Evolutionary conservation across 2,329 filamentous ascomycete genomes (phyloP).

Genomic region (Colletotrichum tofieldiae): DNA sequence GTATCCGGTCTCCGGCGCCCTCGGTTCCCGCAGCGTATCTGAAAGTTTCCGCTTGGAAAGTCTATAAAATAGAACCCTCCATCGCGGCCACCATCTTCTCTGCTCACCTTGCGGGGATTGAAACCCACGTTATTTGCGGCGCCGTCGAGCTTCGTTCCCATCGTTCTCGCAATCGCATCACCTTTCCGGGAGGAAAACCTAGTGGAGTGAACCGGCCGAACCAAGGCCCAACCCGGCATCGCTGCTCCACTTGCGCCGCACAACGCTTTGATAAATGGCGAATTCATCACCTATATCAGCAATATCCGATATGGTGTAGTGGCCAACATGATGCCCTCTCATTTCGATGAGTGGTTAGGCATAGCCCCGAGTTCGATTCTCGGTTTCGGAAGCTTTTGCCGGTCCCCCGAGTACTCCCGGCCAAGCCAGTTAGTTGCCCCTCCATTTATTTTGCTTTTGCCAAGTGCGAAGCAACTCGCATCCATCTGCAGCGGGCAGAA

Average conservation of each 20-base stretch:
- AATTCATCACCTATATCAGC: fast-evolving
- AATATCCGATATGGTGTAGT: constrained; percentile 42
- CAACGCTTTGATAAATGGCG: neutral
- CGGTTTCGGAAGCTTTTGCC: constrained; percentile 35
- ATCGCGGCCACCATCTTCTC: too few species aligned
- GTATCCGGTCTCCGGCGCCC: too few species aligned
- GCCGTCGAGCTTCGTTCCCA: neutral
- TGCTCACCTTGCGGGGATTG: too few species aligned
- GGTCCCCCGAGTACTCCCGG: neutral
- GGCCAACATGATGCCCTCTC: constrained; percentile 43
- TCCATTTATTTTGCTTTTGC: neutral
- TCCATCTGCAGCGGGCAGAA: neutral
- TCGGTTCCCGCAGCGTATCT: neutral
- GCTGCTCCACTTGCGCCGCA: neutral
- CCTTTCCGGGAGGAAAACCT: too few species aligned
- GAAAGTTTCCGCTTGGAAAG: neutral
- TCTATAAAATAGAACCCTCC: neutral
- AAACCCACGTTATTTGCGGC: too few species aligned
- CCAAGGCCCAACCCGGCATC: constrained; percentile 8
- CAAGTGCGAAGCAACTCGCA: neutral
- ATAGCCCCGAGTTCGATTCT: constrained; percentile 42
- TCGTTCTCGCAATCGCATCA: neutral
- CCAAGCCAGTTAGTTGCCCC: neutral
- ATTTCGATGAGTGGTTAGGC: constrained; percentile 23
- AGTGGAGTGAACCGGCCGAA: neutral